phyloP scores from a whole-genome alignment of 2,329 filamentous ascomycete species.

The Apiospora aurea region DNA sequence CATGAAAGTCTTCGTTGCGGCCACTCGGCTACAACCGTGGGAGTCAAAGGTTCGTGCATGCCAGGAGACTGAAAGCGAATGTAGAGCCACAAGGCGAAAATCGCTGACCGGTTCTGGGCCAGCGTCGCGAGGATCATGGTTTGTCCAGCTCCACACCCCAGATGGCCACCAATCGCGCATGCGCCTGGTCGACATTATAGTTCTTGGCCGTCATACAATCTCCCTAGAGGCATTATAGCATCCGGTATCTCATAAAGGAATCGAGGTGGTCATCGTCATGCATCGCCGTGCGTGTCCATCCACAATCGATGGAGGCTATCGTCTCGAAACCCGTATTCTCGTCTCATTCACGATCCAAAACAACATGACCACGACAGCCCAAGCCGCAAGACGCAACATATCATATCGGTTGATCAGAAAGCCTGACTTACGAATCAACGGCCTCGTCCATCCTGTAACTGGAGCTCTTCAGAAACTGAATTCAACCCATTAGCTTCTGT shows the following conservation, averaged over 20 bases:
- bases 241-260: not conserved
- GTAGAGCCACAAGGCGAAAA: not conserved
- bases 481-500: not conserved
- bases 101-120: not conserved
- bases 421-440: conserved; percentile 62
- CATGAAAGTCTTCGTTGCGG: not conserved
- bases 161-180: not conserved
- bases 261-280: not conserved
- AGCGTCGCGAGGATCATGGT: not conserved
- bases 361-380: not conserved
- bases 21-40: not conserved
- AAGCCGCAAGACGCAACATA: not conserved
- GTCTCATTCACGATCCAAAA: not conserved
- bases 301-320: not conserved
- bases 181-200: not conserved
- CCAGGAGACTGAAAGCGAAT: not conserved
- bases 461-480: conserved; percentile 44
- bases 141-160: not conserved
- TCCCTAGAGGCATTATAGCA: not conserved
- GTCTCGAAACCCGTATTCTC: not conserved
- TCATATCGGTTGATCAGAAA: not conserved
- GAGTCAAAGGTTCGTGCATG: not conserved
- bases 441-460: conserved; percentile 61
- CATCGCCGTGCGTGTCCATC: not conserved
- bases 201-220: not conserved